These are phyloP conservation scores for Aspergillus oerlinghausenensis DNA, from an alignment of 2,329 filamentous ascomycete species.

Conservation along the genomic window DNA sequence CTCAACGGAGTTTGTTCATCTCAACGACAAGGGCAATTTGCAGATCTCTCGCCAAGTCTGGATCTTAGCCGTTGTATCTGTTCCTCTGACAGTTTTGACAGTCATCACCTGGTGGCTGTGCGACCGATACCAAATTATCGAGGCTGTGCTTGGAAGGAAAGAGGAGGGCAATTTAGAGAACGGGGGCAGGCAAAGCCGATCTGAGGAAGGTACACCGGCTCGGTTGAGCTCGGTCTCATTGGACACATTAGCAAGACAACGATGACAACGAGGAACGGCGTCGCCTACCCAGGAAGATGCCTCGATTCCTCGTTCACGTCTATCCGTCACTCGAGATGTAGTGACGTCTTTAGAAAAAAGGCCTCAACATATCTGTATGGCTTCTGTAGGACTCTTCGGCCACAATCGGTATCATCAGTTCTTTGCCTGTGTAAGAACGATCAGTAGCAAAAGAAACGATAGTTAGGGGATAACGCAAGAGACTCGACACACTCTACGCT, in stretches of 20 bases:
- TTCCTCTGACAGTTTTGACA: constrained; percentile 9
- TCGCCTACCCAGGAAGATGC: neutral
- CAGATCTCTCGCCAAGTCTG: constrained; percentile 9
- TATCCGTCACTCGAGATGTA: neutral
- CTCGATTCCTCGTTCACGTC: neutral
- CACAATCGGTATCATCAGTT: neutral
- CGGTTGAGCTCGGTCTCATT: neutral
- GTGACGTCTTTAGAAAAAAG: neutral
- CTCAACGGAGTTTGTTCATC: constrained; percentile 11
- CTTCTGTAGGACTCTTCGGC: no score
- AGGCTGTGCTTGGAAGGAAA: neutral
- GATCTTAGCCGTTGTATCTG: constrained; percentile 7
- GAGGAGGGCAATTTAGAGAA: neutral
- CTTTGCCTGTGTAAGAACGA: neutral
- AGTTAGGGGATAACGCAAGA: neutral
- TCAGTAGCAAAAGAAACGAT: no score
- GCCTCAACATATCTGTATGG: neutral
- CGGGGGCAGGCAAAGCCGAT: neutral
- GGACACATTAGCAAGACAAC: neutral
- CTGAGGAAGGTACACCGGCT: neutral
- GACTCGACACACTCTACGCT: neutral
- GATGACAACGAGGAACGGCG: neutral
- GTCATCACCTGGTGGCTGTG: constrained; percentile 6
- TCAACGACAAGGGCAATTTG: constrained; percentile 4
- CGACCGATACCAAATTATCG: constrained; percentile 2